A percentile compares a stretch with the other conserved stretches of the same genome.
phyloP scores from a whole-genome alignment of 208 protist species.

The Angomonas ambiguus region DNA sequence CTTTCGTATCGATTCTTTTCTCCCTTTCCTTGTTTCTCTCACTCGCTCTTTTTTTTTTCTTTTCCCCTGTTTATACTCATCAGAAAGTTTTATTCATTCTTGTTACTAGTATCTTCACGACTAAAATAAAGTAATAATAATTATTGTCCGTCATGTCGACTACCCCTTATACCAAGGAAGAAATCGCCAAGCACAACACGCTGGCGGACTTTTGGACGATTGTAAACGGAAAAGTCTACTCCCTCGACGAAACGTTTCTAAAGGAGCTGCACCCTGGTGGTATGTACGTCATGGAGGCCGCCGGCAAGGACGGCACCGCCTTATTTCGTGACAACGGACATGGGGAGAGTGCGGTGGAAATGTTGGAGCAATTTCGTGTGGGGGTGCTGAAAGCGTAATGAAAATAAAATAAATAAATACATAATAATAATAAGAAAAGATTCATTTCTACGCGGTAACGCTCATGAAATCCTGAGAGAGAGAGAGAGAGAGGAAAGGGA shows the following conservation, averaged over 20 bases:
- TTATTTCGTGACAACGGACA: constrained; percentile 26
- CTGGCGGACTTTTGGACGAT: constrained; percentile 46
- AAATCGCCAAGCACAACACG: constrained; percentile 41
- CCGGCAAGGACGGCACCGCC: constrained; percentile 33
- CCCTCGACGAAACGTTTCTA: constrained; percentile 31
- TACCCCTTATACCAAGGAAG: constrained; percentile 20
- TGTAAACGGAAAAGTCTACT: constrained; percentile 36
- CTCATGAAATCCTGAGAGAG: too few species aligned
- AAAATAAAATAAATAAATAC: constrained; percentile 1
- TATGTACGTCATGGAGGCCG: constrained; percentile 24
- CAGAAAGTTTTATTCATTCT: constrained; percentile 9
- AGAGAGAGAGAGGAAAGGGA: too few species aligned
- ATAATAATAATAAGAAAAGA: constrained; percentile 6
- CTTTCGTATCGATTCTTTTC: background rate
- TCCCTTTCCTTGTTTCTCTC: background rate
- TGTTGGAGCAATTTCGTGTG: constrained; percentile 23
- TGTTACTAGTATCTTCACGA: background rate
- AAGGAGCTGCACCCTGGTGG: constrained; percentile 26
- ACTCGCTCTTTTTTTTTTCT: constrained; percentile 7
- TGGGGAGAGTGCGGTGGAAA: constrained; percentile 13
- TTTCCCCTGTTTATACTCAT: background rate
- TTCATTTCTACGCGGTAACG: background rate
- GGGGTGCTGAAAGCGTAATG: constrained; percentile 25
- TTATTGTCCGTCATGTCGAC: too few species aligned
- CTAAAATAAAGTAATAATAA: constrained; percentile 5